Base-by-base conservation (phyloP, 2,329 filamentous ascomycete species). In the Arthroderma sp. region DNA sequence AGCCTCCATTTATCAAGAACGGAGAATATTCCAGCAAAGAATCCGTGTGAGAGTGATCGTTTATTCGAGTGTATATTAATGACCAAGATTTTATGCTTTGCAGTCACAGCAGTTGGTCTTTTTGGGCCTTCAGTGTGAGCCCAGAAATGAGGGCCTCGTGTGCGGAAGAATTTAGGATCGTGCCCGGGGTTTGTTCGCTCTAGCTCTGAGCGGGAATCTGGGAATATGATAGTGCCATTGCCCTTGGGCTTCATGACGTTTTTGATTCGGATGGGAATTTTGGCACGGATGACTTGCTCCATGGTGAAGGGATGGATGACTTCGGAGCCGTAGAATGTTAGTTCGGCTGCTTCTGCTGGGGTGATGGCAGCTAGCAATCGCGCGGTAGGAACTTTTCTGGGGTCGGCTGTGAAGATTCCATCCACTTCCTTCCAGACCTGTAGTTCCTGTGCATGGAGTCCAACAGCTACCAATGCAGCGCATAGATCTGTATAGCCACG, bases 381-480 rank as follows among this genome's bases (percentile, higher is more conserved):
- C n/a, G 93, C 94, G 0, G 91, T 97, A 2, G 91, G 91, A 39
- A 94, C 88, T 72, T 93, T 94, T 64, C 86, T 82, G 2, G 88
- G 88, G 67, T 96, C 91, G 4, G 84, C 84, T 1, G 84, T 87
- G 73, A 95, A 93, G 68, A 97, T 94, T 59, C 90, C 91, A 71
- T 98, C 93, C 5, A 98, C 93, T 70, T 98, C 93, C 76, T 98
- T 98, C 93, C 93, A 97, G 62, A 98, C 87, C 72, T 98, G 93
- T 55, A 98, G 79, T 71, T 98, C 93, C 56, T 85, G 77, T 0
- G 93, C 93, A 65, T 82, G 78, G n/a, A 94, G 76, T 2, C 90
- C 91, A 8, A 98, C 91, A 1, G 93, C 90, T 55, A 91, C 85
- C 15, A 98, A 78, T 4, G 93, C 91, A 11, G 93, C 91, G 70